A percentile compares a stretch with the other conserved stretches of the same genome.
Evolutionary conservation across 1,284 basidiomycete species (phyloP).

Genomic region (Uromyces viciae-fabae): DNA sequence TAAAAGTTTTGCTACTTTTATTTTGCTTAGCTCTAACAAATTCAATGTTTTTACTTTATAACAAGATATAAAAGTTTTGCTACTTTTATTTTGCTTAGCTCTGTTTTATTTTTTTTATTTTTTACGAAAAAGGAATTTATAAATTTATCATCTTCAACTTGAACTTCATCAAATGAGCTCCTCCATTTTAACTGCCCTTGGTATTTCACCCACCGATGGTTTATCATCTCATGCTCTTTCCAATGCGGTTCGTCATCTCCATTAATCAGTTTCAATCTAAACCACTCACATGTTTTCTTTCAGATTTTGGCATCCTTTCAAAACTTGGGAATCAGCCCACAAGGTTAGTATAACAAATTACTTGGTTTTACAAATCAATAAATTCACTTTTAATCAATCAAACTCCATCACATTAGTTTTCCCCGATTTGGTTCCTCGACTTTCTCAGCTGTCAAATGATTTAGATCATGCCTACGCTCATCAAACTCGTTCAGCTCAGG

Average conservation of each 20-base stretch:
- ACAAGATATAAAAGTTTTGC: too few species aligned
- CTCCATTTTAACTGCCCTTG: conserved; percentile 22
- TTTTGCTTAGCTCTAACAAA: too few species aligned
- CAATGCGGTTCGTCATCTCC: not conserved
- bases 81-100: too few species aligned
- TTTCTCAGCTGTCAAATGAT: conserved; percentile 35
- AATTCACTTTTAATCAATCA: too few species aligned
- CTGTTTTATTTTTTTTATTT: too few species aligned
- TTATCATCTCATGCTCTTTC: conserved; percentile 5
- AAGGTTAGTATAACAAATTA: too few species aligned
- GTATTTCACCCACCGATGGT: not conserved
- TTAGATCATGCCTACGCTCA: conserved; percentile 1
- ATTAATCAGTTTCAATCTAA: not conserved
- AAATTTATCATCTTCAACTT: too few species aligned
- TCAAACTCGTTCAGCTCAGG: not conserved
- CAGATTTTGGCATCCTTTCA: conserved; percentile 21
- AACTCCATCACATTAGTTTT: conserved; percentile 5
- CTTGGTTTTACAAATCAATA: too few species aligned
- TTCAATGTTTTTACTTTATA: too few species aligned
- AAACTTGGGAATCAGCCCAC: conserved; percentile 11
- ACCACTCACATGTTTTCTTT: not conserved
- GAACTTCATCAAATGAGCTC: too few species aligned
- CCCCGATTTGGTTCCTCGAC: conserved; percentile 8
- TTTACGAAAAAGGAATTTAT: too few species aligned
- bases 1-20: too few species aligned